Conservation (phyloP, 805 yeast species). For the Ogataea siamensis region DNA sequence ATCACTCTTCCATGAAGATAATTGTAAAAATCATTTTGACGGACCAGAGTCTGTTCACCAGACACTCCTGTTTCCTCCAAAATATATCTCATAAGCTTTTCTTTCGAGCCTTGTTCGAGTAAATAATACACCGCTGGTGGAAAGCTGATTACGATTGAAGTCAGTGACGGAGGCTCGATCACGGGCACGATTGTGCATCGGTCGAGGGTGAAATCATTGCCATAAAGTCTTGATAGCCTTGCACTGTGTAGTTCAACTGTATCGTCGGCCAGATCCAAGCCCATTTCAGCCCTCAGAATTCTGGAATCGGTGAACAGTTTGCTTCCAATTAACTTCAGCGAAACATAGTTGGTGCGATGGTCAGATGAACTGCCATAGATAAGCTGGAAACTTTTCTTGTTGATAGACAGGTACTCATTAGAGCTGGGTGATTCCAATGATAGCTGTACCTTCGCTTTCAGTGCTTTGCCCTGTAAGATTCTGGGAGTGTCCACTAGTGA, state of each 20-base stretch:
- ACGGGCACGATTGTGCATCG: conserved; percentile 39
- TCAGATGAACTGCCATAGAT: conserved; percentile 15
- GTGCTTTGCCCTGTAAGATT: no score
- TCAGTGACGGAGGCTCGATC: conserved; percentile 31
- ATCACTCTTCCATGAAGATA: conserved; percentile 49
- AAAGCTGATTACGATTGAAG: conserved; percentile 39
- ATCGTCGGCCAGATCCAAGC: conserved; percentile 25
- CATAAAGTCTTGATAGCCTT: conserved; percentile 34
- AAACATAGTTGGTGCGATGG: conserved; percentile 13
- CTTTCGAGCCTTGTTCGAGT: conserved; percentile 37
- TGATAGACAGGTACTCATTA: conserved; percentile 23
- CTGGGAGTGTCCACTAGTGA: conserved; percentile 12
- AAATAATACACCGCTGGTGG: conserved; percentile 47
- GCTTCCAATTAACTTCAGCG: conserved; percentile 28
- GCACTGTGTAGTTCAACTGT: conserved; percentile 41
- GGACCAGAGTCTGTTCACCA: conserved; percentile 25
- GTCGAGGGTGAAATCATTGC: conserved; percentile 42
- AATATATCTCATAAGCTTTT: conserved; percentile 34
- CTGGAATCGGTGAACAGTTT: conserved; percentile 27
- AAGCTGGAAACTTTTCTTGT: conserved; percentile 11
- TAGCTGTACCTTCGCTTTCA: conserved; percentile 20
- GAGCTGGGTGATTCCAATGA: conserved; percentile 20
- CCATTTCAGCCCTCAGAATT: conserved; percentile 37
- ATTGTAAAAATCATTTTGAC: conserved; percentile 44
- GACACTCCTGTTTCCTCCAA: conserved; percentile 35